Evolutionary conservation across 768 basidiomycete genomes (phyloP).

Genomic region (Peribolospora baueri): DNA sequence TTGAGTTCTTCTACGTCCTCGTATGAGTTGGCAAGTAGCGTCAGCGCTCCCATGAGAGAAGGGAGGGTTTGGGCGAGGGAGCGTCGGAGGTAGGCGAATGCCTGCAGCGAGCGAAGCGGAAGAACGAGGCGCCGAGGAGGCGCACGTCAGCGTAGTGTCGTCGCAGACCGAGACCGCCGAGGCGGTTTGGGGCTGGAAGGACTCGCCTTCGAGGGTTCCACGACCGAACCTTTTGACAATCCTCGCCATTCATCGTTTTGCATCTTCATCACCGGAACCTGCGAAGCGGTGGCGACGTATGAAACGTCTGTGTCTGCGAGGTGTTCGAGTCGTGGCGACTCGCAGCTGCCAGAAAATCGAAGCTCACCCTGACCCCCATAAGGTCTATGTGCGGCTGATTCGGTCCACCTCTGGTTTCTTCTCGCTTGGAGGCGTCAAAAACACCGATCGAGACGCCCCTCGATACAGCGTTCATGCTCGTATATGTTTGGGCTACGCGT

Average conservation of each 20-base stretch:
- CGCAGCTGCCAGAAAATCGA: neutral
- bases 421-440: conserved; percentile 32
- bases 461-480: conserved; percentile 67
- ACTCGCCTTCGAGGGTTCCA: conserved; percentile 31
- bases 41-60: conserved; percentile 14
- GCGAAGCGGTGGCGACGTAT: conserved; percentile 10
- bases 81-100: conserved; percentile 60
- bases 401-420: conserved; percentile 35
- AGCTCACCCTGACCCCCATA: conserved; percentile 43
- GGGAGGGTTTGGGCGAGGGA: conserved; percentile 35
- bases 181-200: neutral
- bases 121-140: neutral
- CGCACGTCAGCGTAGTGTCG: neutral
- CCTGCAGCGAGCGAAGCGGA: conserved; percentile 16
- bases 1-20: conserved; percentile 31
- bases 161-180: neutral
- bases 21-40: conserved; percentile 20
- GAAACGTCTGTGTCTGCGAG: neutral
- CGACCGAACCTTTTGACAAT: conserved; percentile 42
- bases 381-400: conserved; percentile 59
- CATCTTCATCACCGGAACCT: conserved; percentile 52
- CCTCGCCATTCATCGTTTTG: conserved; percentile 56
- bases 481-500: conserved; percentile 57
- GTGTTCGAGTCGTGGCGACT: neutral
- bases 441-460: conserved; percentile 69